Conservation (phyloP, 106 monocot species). For the Triglochin maritima region DNA sequence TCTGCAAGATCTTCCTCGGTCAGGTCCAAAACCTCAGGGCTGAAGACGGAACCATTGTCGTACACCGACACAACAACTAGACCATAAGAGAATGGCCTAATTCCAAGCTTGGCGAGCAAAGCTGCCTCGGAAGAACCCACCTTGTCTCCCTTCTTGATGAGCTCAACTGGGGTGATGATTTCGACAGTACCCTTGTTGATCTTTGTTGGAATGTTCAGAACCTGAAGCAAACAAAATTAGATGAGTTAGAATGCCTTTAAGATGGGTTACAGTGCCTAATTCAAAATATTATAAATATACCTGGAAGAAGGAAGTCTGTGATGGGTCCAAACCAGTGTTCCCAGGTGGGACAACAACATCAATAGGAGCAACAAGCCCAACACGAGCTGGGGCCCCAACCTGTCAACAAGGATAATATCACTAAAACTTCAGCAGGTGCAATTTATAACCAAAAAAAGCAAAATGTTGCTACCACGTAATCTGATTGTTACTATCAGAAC, state of each 20-base stretch:
- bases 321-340: constrained; percentile 90
- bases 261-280: too few relatives aligned
- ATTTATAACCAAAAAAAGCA: not conserved
- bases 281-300: constrained; percentile 10
- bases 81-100: constrained; percentile 89
- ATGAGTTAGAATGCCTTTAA: not conserved
- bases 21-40: constrained; percentile 70
- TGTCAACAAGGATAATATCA: not conserved
- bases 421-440: too few relatives aligned
- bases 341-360: constrained; percentile 89
- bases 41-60: constrained; percentile 75
- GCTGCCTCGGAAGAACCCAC: constrained; percentile 95
- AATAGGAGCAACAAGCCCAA: constrained; percentile 63
- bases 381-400: constrained; percentile 85
- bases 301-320: constrained; percentile 87
- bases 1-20: constrained; percentile 73
- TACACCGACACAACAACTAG: constrained; percentile 62
- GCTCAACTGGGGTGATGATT: constrained; percentile 88
- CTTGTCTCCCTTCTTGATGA: constrained; percentile 83
- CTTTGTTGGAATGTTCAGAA: constrained; percentile 94
- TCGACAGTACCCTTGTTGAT: constrained; percentile 98
- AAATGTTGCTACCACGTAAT: too few relatives aligned
- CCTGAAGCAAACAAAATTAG: constrained; percentile 19
- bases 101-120: constrained; percentile 79
- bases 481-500: too few relatives aligned